Evolutionary conservation across 768 basidiomycete genomes (phyloP), one percentile per base, ranked within the genome.

Genomic region (Exidia glandulosa): DNA sequence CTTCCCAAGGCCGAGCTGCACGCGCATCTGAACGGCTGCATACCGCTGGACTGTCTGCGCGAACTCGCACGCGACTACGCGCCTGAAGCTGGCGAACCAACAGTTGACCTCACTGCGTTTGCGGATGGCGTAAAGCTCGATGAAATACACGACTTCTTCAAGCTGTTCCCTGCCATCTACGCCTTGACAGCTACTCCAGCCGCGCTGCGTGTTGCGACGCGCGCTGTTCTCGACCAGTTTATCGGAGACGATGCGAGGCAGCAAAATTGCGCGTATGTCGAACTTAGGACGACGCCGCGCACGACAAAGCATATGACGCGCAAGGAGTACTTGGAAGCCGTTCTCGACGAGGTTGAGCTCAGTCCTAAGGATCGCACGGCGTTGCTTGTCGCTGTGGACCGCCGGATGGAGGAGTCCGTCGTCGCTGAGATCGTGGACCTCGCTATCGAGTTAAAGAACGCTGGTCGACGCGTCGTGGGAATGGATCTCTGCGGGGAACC

Each of bases 1-100:
- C 76, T 91, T 0, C 86, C 86, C 10, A 93, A 93, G 70, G 88
- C 90, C 1, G 90, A 94, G 67, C 78, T 93, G 0, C 90, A 92
- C 62, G 90, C 90, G 0, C 90, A 92, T 66, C 79, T 91, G 3
- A 91, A 91, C 64, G 90, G 90, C 0, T 92, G 83, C 10, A 91
- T 93, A 32, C 90, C 90, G 1, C 72, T 90, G 29, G 57, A 72
- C 0, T 71, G 81, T 30, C 77, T 92, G 0, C 81, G 82, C 62
- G 77, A 82, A 7, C 81, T 93, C 14, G 87, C 85, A 0, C 63
- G 65, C 10, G 58, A 59, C 33, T 50, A 61, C 14, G 30, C 62
- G 14, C 13, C 63, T 14, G 30, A 56, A n/a, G 32, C 23, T 9
- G 31, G 57, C 23, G 32, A 57, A 27, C 62, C 65, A 27, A 65